A percentile compares a stretch with the other conserved stretches of the same genome.
Conservation (phyloP, 148 eudicot genomes). For the Hydrangea macrophylla region DNA sequence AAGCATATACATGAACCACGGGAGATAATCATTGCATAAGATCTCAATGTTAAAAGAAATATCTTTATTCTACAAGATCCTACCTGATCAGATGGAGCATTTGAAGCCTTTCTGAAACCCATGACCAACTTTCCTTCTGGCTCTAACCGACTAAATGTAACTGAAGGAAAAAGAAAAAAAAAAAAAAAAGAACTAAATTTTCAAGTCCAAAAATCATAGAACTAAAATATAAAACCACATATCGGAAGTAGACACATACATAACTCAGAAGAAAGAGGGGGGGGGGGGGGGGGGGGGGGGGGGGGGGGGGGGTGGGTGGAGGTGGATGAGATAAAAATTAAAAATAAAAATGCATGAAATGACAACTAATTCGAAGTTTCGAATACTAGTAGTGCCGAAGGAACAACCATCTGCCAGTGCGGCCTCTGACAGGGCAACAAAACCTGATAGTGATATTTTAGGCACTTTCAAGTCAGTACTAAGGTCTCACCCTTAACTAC, state of each 20-base stretch:
- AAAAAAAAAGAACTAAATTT: too few species aligned
- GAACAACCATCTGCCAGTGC: neutral
- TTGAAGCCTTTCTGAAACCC: conserved; percentile 61
- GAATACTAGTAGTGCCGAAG: neutral
- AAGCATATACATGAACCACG: neutral
- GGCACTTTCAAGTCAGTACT: neutral
- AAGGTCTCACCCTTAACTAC: neutral
- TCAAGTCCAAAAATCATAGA: conserved; percentile 1
- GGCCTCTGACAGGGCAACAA: neutral
- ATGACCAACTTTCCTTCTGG: conserved; percentile 77
- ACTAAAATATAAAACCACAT: neutral
- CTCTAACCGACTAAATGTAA: conserved; percentile 70
- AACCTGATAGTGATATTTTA: neutral
- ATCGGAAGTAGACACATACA: neutral
- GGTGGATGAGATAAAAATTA: too few species aligned
- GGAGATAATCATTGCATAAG: neutral
- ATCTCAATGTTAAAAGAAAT: neutral
- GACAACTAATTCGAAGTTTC: neutral
- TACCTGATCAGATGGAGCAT: conserved; percentile 53
- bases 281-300: too few species aligned
- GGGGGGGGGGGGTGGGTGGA: too few species aligned
- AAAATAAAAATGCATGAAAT: neutral
- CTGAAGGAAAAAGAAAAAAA: conserved; percentile 34
- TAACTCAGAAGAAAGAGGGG: neutral
- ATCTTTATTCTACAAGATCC: conserved; percentile 1